Evolutionary conservation across 2,329 filamentous ascomycete genomes (phyloP).

Genomic region (Phialemonium atrogriseum): DNA sequence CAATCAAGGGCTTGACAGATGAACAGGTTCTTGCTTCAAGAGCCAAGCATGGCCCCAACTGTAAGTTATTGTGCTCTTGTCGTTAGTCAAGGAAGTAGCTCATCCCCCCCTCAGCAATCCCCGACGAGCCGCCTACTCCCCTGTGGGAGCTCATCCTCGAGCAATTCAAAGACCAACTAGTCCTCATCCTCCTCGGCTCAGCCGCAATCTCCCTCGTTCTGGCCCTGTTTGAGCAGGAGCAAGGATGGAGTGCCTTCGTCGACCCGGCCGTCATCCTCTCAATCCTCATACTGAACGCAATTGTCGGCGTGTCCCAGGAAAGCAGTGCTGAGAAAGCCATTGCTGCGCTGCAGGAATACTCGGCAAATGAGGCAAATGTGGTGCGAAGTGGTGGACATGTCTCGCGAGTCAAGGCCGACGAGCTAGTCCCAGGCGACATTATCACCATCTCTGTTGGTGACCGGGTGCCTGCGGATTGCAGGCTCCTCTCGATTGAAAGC

Average conservation of each 20-base stretch:
- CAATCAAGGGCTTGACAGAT: slow-evolving; percentile 46
- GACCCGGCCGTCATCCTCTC: slow-evolving; percentile 96
- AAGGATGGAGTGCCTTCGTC: slow-evolving; percentile 95
- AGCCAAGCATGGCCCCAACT: slow-evolving; percentile 57
- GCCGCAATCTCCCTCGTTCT: slow-evolving; percentile 90
- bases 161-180: slow-evolving; percentile 98
- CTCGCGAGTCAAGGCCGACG: slow-evolving; percentile 85
- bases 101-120: slow-evolving; percentile 37
- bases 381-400: slow-evolving; percentile 71
- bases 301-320: slow-evolving; percentile 97
- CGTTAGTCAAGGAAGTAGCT: slow-evolving; percentile 2
- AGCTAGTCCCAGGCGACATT: slow-evolving; percentile 90
- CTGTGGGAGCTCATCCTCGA: slow-evolving; percentile 95
- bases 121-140: slow-evolving; percentile 90
- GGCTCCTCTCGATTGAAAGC: slow-evolving; percentile 82
- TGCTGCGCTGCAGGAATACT: slow-evolving; percentile 96
- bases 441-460: slow-evolving; percentile 84
- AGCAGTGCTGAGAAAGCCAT: slow-evolving; percentile 98
- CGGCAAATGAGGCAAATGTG: slow-evolving; percentile 94
- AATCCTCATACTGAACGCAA: slow-evolving; percentile 90
- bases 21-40: slow-evolving; percentile 48
- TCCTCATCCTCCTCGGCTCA: slow-evolving; percentile 87
- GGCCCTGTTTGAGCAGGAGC: slow-evolving; percentile 85
- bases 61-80: slow-evolving; percentile 32
- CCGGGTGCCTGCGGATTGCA: slow-evolving; percentile 89